A percentile compares a stretch with the other conserved stretches of the same genome.
phyloP scores from a whole-genome alignment of 225 moss, liverwort and hornwort genomes.

The Sphagnum contortum region DNA sequence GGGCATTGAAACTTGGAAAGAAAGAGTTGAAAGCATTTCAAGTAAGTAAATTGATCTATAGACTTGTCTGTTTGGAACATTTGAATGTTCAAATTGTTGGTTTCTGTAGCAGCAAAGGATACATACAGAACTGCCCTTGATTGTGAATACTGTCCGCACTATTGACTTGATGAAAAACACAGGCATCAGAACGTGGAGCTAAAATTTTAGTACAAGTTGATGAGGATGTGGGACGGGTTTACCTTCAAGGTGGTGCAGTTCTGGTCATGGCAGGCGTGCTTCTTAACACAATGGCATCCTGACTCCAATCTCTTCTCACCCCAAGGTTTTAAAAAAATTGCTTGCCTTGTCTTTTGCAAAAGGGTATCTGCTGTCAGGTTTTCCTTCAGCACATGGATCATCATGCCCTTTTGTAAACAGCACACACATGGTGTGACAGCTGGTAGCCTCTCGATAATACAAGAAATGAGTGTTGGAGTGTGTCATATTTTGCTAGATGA shows the following conservation, averaged over 20 bases:
- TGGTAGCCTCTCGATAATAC: too few species aligned
- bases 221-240: conserved; percentile 16
- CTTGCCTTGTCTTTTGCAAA: too few species aligned
- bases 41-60: conserved; percentile 3
- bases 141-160: not conserved
- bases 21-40: conserved; percentile 28
- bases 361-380: too few species aligned
- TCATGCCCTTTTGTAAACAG: too few species aligned
- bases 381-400: too few species aligned
- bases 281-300: too few species aligned
- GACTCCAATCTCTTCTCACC: too few species aligned
- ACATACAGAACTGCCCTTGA: not conserved
- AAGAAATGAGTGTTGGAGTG: too few species aligned
- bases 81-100: not conserved
- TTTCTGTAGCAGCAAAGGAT: not conserved
- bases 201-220: conserved; percentile 22
- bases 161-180: not conserved
- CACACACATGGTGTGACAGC: too few species aligned
- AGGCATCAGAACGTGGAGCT: conserved; percentile 38
- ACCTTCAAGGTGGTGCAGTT: conserved; percentile 40
- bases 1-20: conserved; percentile 30
- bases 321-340: too few species aligned
- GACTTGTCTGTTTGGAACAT: not conserved
- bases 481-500: too few species aligned
- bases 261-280: conserved; percentile 36